Evolutionary conservation across 2,329 filamentous ascomycete species (phyloP).

Genomic region (Scedosporium dehoogii): DNA sequence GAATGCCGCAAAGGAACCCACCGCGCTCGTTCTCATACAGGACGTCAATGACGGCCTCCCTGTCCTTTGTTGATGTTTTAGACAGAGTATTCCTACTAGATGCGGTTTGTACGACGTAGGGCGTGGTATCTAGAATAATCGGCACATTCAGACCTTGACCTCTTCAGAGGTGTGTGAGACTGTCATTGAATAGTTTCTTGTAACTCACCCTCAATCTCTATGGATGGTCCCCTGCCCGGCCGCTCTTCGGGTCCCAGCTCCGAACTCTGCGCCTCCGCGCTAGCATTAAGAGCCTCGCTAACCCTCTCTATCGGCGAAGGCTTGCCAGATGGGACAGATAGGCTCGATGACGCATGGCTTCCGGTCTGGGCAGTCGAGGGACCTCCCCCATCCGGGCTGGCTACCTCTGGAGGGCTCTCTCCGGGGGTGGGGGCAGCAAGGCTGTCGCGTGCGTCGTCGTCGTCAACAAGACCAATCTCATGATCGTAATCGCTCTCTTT

Average conservation of each 20-base stretch:
- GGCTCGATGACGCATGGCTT: background rate
- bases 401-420: background rate
- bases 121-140: background rate
- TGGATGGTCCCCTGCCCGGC: background rate
- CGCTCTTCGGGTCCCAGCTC: background rate
- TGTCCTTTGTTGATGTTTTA: slow-evolving; percentile 10
- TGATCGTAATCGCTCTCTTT: slow-evolving; percentile 58
- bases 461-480: slow-evolving; percentile 60
- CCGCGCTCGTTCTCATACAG: slow-evolving; percentile 95
- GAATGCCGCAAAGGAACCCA: slow-evolving; percentile 76
- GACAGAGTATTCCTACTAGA: background rate
- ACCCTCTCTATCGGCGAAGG: background rate
- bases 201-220: slow-evolving; percentile 2
- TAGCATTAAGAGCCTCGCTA: background rate
- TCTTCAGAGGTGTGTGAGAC: background rate
- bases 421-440: background rate
- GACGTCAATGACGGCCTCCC: slow-evolving; percentile 62
- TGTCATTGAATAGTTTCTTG: background rate
- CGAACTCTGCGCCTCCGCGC: background rate
- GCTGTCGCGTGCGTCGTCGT: slow-evolving; percentile 20
- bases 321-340: background rate
- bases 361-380: background rate
- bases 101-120: background rate
- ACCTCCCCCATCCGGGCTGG: background rate
- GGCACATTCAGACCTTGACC: background rate